Evolutionary conservation across 345 rosid genomes (phyloP).

Genomic region (Sapria himalayana): DNA sequence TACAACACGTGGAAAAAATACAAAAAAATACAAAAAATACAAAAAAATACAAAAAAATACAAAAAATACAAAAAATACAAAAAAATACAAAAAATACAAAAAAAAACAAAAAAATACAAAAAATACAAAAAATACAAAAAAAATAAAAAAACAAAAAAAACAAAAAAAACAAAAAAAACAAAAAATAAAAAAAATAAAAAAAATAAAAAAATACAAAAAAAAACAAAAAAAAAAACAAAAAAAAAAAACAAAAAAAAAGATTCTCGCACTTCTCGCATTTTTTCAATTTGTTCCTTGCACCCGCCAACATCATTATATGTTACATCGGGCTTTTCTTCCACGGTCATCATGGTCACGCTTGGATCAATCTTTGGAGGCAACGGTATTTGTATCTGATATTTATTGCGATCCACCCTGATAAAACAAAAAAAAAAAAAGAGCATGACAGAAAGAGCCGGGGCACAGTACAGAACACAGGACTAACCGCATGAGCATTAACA

Average conservation of each 20-base stretch:
- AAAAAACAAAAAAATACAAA: no score
- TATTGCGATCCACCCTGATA: slow-evolving; percentile 88
- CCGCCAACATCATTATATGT: slow-evolving; percentile 97
- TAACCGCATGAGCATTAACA: no score
- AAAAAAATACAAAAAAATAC: no score
- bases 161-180: background rate
- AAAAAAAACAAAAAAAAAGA: background rate
- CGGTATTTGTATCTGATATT: slow-evolving; percentile 95
- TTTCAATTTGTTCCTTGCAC: slow-evolving; percentile 95
- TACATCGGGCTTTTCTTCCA: slow-evolving; percentile 95
- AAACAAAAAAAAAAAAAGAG: slow-evolving; percentile 2
- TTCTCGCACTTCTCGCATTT: slow-evolving; percentile 69
- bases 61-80: no score
- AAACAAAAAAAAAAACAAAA: background rate
- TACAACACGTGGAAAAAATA: no score
- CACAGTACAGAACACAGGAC: no score
- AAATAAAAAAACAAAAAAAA: background rate
- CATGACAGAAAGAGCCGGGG: no score
- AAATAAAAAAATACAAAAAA: background rate
- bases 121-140: background rate
- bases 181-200: background rate
- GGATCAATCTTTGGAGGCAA: slow-evolving; percentile 98
- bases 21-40: no score
- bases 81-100: no score
- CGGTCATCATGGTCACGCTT: slow-evolving; percentile 99